Evolutionary conservation across 129 eudicot genomes (phyloP).

Genomic region (Sambucus nigra): DNA sequence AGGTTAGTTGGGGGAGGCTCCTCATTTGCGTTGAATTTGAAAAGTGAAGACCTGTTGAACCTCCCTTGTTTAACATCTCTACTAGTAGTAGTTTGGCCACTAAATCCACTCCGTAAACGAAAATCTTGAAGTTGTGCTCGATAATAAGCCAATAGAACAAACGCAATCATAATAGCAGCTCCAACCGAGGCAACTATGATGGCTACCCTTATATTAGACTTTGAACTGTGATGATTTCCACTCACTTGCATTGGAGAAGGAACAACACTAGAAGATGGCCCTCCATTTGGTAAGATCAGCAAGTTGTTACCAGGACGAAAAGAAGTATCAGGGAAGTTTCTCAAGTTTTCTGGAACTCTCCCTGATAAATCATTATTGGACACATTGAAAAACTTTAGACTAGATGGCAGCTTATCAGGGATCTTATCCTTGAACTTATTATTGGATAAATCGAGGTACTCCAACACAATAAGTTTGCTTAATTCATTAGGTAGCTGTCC

Average conservation of each 20-base stretch:
- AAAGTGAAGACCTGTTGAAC: conserved; percentile 47
- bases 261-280: conserved; percentile 9
- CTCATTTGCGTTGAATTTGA: conserved; percentile 23
- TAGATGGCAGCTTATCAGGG: conserved; percentile 51
- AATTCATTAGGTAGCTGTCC: conserved; percentile 70
- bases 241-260: conserved; percentile 14
- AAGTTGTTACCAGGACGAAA: conserved; percentile 71
- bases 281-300: conserved; percentile 23
- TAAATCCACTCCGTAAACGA: conserved; percentile 43
- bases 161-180: conserved; percentile 74
- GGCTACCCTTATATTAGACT: conserved; percentile 53
- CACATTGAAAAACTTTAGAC: conserved; percentile 47
- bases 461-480: conserved; percentile 51
- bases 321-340: conserved; percentile 44
- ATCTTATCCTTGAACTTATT: conserved; percentile 60
- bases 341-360: conserved; percentile 52
- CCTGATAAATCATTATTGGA: conserved; percentile 64
- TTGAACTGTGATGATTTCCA: conserved; percentile 31
- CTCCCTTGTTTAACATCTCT: conserved; percentile 56
- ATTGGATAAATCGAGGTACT: conserved; percentile 68
- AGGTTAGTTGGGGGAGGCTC: conserved; percentile 48
- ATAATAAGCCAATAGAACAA: conserved; percentile 60
- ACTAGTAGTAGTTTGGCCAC: conserved; percentile 39
- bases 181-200: conserved; percentile 76
- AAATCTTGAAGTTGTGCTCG: conserved; percentile 59